Evolutionary conservation across 257 asterid genomes (phyloP).

Genomic region (Penstemon eatonii): DNA sequence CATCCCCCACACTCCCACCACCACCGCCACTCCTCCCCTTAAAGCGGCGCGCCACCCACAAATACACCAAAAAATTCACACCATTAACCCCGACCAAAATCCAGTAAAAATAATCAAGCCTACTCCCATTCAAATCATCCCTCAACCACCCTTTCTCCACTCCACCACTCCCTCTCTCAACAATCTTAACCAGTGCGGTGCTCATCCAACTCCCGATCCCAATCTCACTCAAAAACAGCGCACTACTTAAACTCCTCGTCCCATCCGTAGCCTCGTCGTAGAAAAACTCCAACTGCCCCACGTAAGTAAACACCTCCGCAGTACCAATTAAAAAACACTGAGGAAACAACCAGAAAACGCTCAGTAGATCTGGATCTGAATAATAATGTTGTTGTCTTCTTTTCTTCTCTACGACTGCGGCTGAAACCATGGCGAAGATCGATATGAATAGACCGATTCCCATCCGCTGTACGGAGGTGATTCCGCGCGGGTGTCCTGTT

Average conservation of each 20-base stretch:
- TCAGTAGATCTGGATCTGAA: constrained; percentile 30
- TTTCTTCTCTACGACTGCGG: constrained; percentile 60
- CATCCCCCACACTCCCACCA: constrained; percentile 34
- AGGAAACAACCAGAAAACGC: constrained; percentile 72
- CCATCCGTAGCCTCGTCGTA: constrained; percentile 79
- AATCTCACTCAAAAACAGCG: constrained; percentile 71
- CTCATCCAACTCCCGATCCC: constrained; percentile 89
- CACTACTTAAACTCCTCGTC: constrained; percentile 77
- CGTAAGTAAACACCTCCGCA: constrained; percentile 77
- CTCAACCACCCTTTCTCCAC: constrained; percentile 49
- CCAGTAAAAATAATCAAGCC: constrained; percentile 68
- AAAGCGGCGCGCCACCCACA: constrained; percentile 43
- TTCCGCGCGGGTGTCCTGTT: constrained; percentile 66
- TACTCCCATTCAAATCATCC: constrained; percentile 49
- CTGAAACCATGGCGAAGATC: constrained; percentile 58
- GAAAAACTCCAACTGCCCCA: constrained; percentile 78
- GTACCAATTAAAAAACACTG: constrained; percentile 63
- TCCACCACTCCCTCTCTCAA: constrained; percentile 46
- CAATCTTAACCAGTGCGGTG: constrained; percentile 57
- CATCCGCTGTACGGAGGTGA: constrained; percentile 71
- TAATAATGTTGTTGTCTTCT: constrained; percentile 20
- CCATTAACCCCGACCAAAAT: constrained; percentile 53
- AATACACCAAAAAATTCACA: constrained; percentile 53
- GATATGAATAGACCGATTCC: constrained; percentile 70
- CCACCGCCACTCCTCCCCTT: constrained; percentile 40